Base-by-base conservation (phyloP, 306 rosid species). In the Cyamopsis tetragonoloba region DNA sequence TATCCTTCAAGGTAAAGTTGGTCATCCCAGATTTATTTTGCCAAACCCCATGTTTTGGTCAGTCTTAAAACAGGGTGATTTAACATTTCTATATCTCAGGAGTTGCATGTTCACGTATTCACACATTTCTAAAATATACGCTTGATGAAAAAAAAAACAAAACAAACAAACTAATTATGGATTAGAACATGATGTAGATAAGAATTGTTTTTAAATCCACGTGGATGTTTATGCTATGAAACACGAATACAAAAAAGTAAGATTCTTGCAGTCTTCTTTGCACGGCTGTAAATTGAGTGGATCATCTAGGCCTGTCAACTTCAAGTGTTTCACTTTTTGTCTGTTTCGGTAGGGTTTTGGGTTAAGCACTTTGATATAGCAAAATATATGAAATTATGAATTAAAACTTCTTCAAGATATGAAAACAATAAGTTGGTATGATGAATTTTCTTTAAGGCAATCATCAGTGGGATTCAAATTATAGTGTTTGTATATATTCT, bases 241-340 rank as follows among this genome's bases (percentile, higher is more conserved):
- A 18, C 53, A 46, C n/a, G n/a, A n/a, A n/a, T n/a, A n/a, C n/a
- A 48, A 49, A 68, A 68, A 49, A 61, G n/a, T 0, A 2, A 11
- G 53, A 43, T 18, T 39, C 57, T 27, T 39, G 9, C 20, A 50
- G 38, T 38, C 62, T 12, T 39, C 7, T 44, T 37, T 70, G 30
- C 71, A 54, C 28, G 72, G 67, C 55, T 44, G 4, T 43, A 37
- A 68, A 38, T 35, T 41, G 20, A 32, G 24, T 57, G 48, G 26
- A 34, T 55, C 35, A 30, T 31, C 41, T 13, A 42, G 43, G 46
- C 37, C 44, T 55, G n/a, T n/a, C n/a, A n/a, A n/a, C n/a, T 41
- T 56, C 75, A 56, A 62, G 38, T 41, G 53, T 19, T 41, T 62
- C 68, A 55, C 72, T 57, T 71, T 71, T 38, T 71, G 69, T 47